Conservation (phyloP, 2,329 filamentous ascomycete genomes). For the Onygenales sp. region DNA sequence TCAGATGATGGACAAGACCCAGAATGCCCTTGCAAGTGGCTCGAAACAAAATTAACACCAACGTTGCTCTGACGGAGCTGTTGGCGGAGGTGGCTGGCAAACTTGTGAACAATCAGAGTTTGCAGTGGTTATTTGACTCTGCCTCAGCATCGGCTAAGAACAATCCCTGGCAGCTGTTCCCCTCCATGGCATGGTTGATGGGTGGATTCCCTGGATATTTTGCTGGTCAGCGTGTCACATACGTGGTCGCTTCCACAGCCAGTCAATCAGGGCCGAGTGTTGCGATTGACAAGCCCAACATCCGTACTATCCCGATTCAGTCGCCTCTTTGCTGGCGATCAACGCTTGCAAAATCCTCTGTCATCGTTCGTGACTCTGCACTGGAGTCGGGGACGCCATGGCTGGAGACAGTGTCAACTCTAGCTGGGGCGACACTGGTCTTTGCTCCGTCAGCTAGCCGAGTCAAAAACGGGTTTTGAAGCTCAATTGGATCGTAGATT, state of each 20-base stretch:
- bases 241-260: slow-evolving; percentile 15
- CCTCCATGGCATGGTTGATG: not conserved
- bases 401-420: slow-evolving; percentile 1
- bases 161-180: not conserved
- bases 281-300: slow-evolving; percentile 6
- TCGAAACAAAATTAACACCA: not conserved
- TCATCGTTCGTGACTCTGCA: not conserved
- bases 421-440: not conserved
- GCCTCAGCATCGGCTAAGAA: not conserved
- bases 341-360: not conserved
- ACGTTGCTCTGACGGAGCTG: not conserved
- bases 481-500: not conserved
- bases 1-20: not conserved
- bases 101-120: not conserved
- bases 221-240: slow-evolving; percentile 9
- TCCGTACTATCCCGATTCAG: slow-evolving; percentile 6
- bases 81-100: not conserved
- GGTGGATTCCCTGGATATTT: slow-evolving; percentile 1
- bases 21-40: not conserved
- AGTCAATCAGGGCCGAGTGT: slow-evolving; percentile 10
- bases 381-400: not conserved
- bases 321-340: slow-evolving; percentile 5
- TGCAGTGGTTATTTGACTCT: not conserved
- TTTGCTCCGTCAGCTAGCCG: not conserved
- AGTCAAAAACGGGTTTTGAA: not conserved